phyloP scores from a whole-genome alignment of 176 grass and related monocot species.

The Paspalum notatum region DNA sequence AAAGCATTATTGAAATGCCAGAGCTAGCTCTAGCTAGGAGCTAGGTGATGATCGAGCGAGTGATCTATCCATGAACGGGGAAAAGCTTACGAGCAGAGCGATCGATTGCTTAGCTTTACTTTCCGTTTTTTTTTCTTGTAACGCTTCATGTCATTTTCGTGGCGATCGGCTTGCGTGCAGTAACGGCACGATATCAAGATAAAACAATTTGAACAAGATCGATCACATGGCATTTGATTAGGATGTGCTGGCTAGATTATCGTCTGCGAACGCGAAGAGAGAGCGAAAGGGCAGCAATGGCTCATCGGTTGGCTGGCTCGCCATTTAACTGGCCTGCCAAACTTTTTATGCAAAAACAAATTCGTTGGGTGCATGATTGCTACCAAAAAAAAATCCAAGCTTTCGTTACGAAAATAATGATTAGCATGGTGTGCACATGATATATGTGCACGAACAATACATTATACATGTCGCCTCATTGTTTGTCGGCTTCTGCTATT shows the following conservation, averaged over 20 bases:
- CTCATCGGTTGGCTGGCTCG: constrained; percentile 4
- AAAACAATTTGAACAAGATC: not conserved
- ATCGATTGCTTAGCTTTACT: not conserved
- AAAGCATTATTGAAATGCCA: too few relatives aligned
- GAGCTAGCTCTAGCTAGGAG: too few relatives aligned
- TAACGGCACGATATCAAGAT: not conserved
- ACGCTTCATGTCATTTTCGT: constrained; percentile 25
- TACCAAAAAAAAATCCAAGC: not conserved
- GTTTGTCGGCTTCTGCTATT: too few relatives aligned
- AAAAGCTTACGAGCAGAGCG: not conserved
- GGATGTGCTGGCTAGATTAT: not conserved
- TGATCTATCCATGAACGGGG: constrained; percentile 13
- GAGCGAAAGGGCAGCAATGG: not conserved
- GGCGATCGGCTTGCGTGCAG: constrained; percentile 7
- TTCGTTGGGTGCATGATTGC: not conserved
- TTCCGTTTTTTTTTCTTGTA: not conserved
- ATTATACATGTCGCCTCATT: too few relatives aligned
- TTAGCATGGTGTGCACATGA: not conserved
- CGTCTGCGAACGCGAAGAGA: not conserved
- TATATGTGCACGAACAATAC: too few relatives aligned
- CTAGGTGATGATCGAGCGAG: not conserved
- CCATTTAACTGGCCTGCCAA: constrained; percentile 16
- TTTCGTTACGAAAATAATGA: not conserved
- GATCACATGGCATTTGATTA: constrained; percentile 10
- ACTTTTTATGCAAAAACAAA: not conserved